phyloP scores from a whole-genome alignment of 495 filamentous ascomycete species.

The Xylaria bambusicola region DNA sequence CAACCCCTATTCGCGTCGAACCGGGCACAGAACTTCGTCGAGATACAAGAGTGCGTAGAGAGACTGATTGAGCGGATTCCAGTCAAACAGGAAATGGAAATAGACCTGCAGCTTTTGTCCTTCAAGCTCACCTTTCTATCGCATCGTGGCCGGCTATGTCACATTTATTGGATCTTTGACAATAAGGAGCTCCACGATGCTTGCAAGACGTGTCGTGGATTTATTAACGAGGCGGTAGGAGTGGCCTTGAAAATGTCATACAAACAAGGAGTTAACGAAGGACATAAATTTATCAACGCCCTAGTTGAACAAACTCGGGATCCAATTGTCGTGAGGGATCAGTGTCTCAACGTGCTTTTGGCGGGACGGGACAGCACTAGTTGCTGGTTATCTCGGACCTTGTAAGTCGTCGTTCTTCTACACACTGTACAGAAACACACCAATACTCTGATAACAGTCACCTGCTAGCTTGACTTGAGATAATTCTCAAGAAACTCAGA shows the following conservation, averaged over 20 bases:
- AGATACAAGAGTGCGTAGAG: not conserved
- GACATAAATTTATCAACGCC: no score
- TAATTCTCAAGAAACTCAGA: not conserved
- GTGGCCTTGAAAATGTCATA: no score
- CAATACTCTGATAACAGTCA: not conserved
- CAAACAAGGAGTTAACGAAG: no score
- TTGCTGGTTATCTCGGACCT: conserved; percentile 41
- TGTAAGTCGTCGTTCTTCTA: conserved; percentile 1
- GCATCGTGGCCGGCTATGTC: conserved; percentile 12
- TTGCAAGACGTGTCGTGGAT: no score
- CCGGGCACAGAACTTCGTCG: not conserved
- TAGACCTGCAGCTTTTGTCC: conserved; percentile 52
- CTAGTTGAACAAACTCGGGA: not conserved
- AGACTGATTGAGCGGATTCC: conserved; percentile 14
- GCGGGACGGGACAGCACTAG: conserved; percentile 28
- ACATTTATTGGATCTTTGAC: conserved; percentile 28
- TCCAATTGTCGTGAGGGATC: conserved; percentile 11
- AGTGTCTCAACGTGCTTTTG: conserved; percentile 30
- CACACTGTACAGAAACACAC: not conserved
- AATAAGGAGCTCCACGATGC: no score
- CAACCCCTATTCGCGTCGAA: no score
- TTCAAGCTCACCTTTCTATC: conserved; percentile 44
- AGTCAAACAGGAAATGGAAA: conserved; percentile 22
- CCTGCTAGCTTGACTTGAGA: not conserved
- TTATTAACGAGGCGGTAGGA: no score